These are phyloP conservation scores for Pyrus hybrid DNA, from an alignment of 331 rosid species.

Conservation along the genomic window DNA sequence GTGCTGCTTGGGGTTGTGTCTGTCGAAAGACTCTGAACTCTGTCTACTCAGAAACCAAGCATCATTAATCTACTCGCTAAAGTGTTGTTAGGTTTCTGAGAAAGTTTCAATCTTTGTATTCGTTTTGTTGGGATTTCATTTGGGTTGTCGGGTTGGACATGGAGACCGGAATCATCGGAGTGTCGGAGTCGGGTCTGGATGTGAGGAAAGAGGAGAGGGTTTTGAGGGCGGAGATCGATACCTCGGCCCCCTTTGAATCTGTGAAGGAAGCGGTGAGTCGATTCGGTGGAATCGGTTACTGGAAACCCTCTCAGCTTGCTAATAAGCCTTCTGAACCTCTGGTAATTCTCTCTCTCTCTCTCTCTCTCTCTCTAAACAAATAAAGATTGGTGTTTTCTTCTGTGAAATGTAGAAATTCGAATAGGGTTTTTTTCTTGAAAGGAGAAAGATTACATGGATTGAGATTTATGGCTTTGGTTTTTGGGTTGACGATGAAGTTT, in stretches of 20 bases:
- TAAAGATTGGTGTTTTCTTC: neutral
- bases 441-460: neutral
- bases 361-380: neutral
- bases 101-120: neutral
- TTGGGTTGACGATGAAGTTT: neutral
- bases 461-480: neutral
- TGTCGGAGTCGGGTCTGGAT: neutral
- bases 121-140: neutral
- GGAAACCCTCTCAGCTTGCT: conserved; percentile 50
- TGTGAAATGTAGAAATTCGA: neutral
- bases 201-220: conserved; percentile 5
- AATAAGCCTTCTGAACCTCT: conserved; percentile 15
- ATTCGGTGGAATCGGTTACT: conserved; percentile 72
- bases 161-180: conserved; percentile 9
- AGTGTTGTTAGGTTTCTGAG: neutral
- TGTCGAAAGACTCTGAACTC: neutral
- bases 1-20: conserved; percentile 2
- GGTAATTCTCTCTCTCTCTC: conserved; percentile 27
- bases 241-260: conserved; percentile 78
- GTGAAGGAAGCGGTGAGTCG: conserved; percentile 67
- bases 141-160: neutral
- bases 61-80: neutral
- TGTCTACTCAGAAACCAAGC: neutral
- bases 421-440: neutral
- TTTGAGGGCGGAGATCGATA: conserved; percentile 65